Evolutionary conservation across 1,284 basidiomycete species (phyloP).

Genomic region (Microstroma glucosiphilum): DNA sequence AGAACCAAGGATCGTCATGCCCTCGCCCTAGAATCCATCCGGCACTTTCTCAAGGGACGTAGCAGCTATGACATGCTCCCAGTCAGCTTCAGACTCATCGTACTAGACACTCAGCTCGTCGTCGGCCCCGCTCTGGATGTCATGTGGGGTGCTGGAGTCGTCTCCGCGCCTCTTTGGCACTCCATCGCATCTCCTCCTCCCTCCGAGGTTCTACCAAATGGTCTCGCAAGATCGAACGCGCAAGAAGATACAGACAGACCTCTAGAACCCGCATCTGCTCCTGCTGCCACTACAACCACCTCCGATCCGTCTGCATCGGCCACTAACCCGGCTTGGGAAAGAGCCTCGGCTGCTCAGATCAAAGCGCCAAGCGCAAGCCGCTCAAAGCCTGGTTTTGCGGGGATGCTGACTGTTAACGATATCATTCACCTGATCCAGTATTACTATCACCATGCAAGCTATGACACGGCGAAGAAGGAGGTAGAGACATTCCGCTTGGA

Average conservation of each 20-base stretch:
- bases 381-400: slow-evolving; percentile 40
- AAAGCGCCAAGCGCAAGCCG: neutral
- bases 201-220: slow-evolving; percentile 15
- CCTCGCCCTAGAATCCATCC: slow-evolving; percentile 66
- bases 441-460: slow-evolving; percentile 52
- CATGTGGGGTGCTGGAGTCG: slow-evolving; percentile 59
- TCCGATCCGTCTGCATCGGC: neutral
- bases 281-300: neutral
- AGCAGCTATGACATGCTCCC: slow-evolving; percentile 93
- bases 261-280: neutral
- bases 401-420: slow-evolving; percentile 50
- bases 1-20: slow-evolving; percentile 22
- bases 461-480: slow-evolving; percentile 79
- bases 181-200: slow-evolving; percentile 28
- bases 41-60: slow-evolving; percentile 73
- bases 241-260: neutral
- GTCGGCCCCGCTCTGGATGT: slow-evolving; percentile 48
- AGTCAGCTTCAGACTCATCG: slow-evolving; percentile 89
- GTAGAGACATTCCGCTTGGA: slow-evolving; percentile 92
- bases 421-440: slow-evolving; percentile 50
- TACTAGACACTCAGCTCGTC: slow-evolving; percentile 63
- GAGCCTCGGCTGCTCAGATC: neutral
- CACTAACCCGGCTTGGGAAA: neutral
- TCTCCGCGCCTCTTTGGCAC: slow-evolving; percentile 88
- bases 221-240: neutral